These are phyloP conservation scores for Lentinula raphanica DNA, from an alignment of 768 basidiomycete genomes.

Conservation along the genomic window DNA sequence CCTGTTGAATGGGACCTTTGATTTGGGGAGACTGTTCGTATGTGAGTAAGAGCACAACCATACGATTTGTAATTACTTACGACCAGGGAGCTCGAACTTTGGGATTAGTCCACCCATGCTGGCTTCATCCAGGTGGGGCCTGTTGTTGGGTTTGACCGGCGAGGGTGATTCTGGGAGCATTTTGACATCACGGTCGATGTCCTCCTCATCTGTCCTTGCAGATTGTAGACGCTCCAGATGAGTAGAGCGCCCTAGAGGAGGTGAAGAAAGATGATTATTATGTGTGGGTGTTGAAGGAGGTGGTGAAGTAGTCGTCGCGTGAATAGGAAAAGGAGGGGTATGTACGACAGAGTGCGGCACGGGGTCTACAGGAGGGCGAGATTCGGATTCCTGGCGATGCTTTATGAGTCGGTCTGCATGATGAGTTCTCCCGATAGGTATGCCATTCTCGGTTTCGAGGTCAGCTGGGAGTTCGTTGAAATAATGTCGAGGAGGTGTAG, in stretches of 20 bases:
- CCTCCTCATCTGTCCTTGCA: constrained; percentile 16
- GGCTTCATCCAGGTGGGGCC: constrained; percentile 11
- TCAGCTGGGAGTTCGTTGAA: constrained; percentile 42
- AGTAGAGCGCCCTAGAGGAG: constrained; percentile 33
- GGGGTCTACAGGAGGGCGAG: constrained; percentile 24
- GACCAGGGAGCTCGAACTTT: constrained; percentile 15
- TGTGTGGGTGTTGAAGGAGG: constrained; percentile 15
- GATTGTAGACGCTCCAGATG: constrained; percentile 31
- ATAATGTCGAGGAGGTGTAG: constrained; percentile 38
- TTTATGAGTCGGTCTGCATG: constrained; percentile 50
- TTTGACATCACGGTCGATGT: constrained; percentile 34
- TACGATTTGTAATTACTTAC: constrained; percentile 6
- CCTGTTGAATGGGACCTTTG: neutral
- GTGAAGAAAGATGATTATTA: constrained; percentile 7
- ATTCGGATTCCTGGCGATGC: constrained; percentile 29
- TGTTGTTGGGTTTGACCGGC: constrained; percentile 24
- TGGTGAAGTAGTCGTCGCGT: constrained; percentile 15
- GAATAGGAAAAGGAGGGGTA: constrained; percentile 9
- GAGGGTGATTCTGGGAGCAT: constrained; percentile 49
- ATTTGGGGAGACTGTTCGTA: neutral
- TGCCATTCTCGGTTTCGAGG: constrained; percentile 57
- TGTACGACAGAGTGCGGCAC: constrained; percentile 17
- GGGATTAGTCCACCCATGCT: constrained; percentile 13
- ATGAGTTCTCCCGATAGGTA: constrained; percentile 60
- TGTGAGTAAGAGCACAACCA: neutral